Evolutionary conservation across 345 rosid genomes (phyloP).

Genomic region (Turritis glabra): DNA sequence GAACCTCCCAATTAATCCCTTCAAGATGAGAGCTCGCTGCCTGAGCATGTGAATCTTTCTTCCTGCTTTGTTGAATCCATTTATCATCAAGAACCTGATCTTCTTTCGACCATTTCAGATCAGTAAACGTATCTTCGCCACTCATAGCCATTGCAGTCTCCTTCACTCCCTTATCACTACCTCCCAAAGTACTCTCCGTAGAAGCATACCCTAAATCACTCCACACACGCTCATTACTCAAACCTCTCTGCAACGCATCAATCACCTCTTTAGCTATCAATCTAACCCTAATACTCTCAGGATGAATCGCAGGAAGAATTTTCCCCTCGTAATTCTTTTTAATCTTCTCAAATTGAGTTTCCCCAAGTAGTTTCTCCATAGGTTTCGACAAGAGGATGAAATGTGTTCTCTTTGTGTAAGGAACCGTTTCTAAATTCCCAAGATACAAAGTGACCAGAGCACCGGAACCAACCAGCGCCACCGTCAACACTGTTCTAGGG

Average conservation of each 20-base stretch:
- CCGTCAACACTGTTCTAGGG: constrained; percentile 53
- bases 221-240: constrained; percentile 71
- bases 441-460: constrained; percentile 54
- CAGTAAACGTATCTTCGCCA: constrained; percentile 27
- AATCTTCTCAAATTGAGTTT: constrained; percentile 61
- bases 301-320: constrained; percentile 77
- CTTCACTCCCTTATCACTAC: constrained; percentile 37
- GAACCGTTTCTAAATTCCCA: constrained; percentile 80
- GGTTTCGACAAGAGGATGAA: constrained; percentile 70
- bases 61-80: constrained; percentile 80
- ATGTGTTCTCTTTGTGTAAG: constrained; percentile 81
- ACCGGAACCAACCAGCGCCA: constrained; percentile 64
- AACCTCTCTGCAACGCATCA: constrained; percentile 81
- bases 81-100: constrained; percentile 89
- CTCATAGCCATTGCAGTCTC: constrained; percentile 52
- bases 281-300: constrained; percentile 73
- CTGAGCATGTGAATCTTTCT: constrained; percentile 44
- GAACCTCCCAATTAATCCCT: constrained; percentile 85
- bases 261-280: constrained; percentile 69
- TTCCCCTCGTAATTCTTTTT: constrained; percentile 65
- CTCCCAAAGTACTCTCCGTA: constrained; percentile 34
- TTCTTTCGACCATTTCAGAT: constrained; percentile 53
- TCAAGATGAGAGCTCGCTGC: constrained; percentile 67
- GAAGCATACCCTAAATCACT: constrained; percentile 73
- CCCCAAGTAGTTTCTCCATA: constrained; percentile 69